Evolutionary conservation across 2,329 filamentous ascomycete species (phyloP), one percentile per base, ranked within the genome.

Genomic region (Clonostachys solani): DNA sequence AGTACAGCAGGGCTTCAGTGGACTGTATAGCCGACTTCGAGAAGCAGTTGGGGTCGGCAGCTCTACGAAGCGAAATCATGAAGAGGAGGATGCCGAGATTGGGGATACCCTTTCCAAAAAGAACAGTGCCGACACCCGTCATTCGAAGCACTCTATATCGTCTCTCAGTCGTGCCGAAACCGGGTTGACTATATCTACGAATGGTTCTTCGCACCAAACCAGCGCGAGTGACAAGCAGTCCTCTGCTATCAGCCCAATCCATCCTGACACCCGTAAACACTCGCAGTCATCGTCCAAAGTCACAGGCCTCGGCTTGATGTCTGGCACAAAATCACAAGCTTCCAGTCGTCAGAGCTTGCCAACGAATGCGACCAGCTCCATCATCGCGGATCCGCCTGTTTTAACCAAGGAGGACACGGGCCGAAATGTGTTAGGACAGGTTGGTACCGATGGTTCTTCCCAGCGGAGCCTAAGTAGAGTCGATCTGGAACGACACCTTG

Each of bases 1-100:
- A 38, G 82, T 94, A 18, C 89, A 94, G 52, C 88, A 92, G 65
- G 90, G 92, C 5, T 73, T 97, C 42, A 95, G 88, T 60, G 91
- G 92, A 1, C 72, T 97, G 36, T 97, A 96, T 65, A 94, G 81
- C 66, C 84, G 91, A 36, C 78, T 97, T 56, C 84, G 85, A 61
- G 89, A 89, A 48, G 91, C 85, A 0, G 89, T 95, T n/a, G 86
- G 86, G 15, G 87, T 76, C 13, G 80, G 77, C 40, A 85, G 80
- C 51, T 68, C 67, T 34, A 56, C 57, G 18, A 68, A 66, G 50
- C 33, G 29, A 16, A 35, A 13, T 17, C 34, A 43, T 16, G 47
- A 49, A 43, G 47, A 15, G n/a, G 37, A 46, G 6, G 44, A 49
- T 17, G 15, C 19, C 12, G 44, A 49, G 16, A 15, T 23, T 71